Base-by-base conservation (phyloP, 768 basidiomycete species). In the Tephrocybe sp. region DNA sequence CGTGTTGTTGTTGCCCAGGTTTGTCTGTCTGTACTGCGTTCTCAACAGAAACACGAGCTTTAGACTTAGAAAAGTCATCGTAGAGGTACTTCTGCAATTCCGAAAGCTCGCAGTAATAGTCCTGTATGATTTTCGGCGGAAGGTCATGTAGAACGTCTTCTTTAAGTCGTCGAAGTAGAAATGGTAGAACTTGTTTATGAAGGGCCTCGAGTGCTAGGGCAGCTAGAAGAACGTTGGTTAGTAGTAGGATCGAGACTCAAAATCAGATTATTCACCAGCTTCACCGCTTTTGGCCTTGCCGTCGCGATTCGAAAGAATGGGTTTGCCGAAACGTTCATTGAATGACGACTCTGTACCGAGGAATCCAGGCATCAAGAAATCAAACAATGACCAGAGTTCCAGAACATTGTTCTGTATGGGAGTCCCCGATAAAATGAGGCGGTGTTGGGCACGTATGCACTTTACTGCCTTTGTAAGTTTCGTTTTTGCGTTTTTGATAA, bases 281-380 rank as follows among this genome's bases (percentile, higher is more conserved):
- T 99, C 97, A 16, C 87, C 83, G 48, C 86, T 94, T 69, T 94
- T 97, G 15, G 89, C 81, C 68, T 98, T 99, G 1, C 93, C 95
- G 56, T 98, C 97, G 40, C 95, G 81, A 65, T 92, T 94, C 5
- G 92, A 89, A 44, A 97, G 71, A 40, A 99, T 98, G 1, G 97
- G 97, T 63, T 95, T 97, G 53, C 92, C 87, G 63, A 97, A 99
- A 25, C 92, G 82, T 49, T 98, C 94, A 60, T 92, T 96, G 74
- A 99, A 99, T 2, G 86, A 87, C 12, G 85, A 67, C 66, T 98
- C 97, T 11, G 89, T 93, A n/a, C 97, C 97, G 44, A 99, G 73
- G 72, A 99, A 98, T 3, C 97, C 97, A 13, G 97, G 97, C 97
- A 99, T 99, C 57, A 99, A 72, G 72, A 98, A 99, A 69, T 99